phyloP scores from a whole-genome alignment of 1,284 basidiomycete genomes.

The Ustilago tritici region DNA sequence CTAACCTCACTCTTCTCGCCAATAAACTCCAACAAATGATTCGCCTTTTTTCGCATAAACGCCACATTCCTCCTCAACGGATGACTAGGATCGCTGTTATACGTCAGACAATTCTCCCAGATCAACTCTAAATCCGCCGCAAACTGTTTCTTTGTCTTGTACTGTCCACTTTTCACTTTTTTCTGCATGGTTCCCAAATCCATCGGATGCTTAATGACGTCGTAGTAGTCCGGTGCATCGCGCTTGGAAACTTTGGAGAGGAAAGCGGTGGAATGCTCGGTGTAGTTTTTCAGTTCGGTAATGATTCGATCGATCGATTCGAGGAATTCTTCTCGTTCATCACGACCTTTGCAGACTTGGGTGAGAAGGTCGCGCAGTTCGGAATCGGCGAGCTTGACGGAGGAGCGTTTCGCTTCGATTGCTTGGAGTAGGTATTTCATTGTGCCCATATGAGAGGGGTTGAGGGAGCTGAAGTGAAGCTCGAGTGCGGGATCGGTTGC shows the following conservation, averaged over 20 bases:
- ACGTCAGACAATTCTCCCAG: constrained; percentile 93
- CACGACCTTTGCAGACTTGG: constrained; percentile 62
- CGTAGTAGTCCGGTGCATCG: constrained; percentile 69
- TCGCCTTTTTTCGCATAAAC: constrained; percentile 66
- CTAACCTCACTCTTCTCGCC: constrained; percentile 82
- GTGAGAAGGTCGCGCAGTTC: constrained; percentile 64
- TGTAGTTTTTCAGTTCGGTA: constrained; percentile 66
- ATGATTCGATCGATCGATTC: constrained; percentile 68
- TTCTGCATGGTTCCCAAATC: constrained; percentile 91
- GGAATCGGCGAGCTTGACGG: constrained; percentile 59
- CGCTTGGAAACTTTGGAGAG: constrained; percentile 66
- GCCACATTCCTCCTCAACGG: constrained; percentile 64
- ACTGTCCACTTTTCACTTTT: constrained; percentile 86
- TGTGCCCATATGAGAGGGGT: constrained; percentile 1
- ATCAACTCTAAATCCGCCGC: constrained; percentile 93
- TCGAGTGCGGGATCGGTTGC: not conserved
- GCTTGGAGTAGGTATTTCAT: constrained; percentile 67
- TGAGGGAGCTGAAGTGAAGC: constrained; percentile 22
- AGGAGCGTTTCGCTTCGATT: constrained; percentile 62
- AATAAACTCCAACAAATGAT: constrained; percentile 82
- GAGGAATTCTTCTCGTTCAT: constrained; percentile 66
- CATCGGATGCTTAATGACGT: constrained; percentile 74
- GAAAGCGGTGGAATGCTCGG: constrained; percentile 67
- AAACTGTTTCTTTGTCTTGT: constrained; percentile 94
- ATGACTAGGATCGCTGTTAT: constrained; percentile 81